These are phyloP conservation scores for Tagetes erecta DNA, from an alignment of 129 eudicot species.

Conservation along the genomic window DNA sequence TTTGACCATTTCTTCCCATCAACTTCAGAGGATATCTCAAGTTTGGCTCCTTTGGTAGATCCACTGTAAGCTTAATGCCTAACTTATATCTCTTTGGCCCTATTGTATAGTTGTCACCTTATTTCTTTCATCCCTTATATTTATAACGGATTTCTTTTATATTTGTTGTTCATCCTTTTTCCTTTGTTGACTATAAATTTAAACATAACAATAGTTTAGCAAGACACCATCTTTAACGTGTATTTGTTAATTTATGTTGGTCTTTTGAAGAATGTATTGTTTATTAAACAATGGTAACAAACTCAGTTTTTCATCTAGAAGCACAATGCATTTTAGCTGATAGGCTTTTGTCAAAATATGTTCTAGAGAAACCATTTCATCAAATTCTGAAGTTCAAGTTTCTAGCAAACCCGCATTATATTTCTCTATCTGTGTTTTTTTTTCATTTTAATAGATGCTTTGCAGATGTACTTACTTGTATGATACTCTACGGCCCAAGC, in stretches of 20 bases:
- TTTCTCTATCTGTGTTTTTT: not conserved
- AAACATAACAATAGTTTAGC: slow-evolving; percentile 9
- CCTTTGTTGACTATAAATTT: not conserved
- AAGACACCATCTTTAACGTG: not conserved
- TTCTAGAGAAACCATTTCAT: not conserved
- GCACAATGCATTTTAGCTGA: slow-evolving; percentile 14
- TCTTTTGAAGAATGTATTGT: not conserved
- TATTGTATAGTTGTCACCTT: not conserved
- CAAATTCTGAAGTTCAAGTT: not conserved
- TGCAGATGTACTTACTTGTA: slow-evolving; percentile 88
- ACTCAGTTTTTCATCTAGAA: not conserved
- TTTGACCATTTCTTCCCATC: slow-evolving; percentile 94
- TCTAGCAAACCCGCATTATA: slow-evolving; percentile 19
- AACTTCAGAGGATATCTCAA: slow-evolving; percentile 86
- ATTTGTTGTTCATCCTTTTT: not conserved
- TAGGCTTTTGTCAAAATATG: not conserved
- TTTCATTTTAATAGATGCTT: slow-evolving; percentile 23
- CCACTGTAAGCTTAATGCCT: slow-evolving; percentile 64
- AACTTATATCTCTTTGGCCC: slow-evolving; percentile 24
- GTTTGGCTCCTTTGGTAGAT: slow-evolving; percentile 91
- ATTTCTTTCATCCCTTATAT: slow-evolving; percentile 12
- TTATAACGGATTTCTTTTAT: not conserved
- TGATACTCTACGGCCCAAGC: slow-evolving; percentile 86
- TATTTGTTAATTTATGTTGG: not conserved
- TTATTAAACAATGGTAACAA: not conserved